Evolutionary conservation across 108 stramenopile genomes (phyloP), one percentile per base, ranked within the genome.

Genomic region (Craspedostauros australis): DNA sequence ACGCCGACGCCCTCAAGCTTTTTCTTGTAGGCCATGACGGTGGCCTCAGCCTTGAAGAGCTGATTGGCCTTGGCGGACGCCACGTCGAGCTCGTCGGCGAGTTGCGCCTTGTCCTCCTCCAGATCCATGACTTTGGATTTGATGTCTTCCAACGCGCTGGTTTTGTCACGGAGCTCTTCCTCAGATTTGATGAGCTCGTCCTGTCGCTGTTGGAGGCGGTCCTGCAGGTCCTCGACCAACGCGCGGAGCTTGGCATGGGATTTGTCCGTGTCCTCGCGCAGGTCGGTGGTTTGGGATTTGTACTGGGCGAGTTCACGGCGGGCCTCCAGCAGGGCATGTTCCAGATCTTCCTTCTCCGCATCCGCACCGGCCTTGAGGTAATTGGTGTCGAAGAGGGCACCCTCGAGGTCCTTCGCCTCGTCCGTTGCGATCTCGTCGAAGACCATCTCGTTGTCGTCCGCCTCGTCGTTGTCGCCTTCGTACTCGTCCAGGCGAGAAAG

Each of bases 81-180:
- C 45, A 87, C 81, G 50, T 91, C 90, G 46, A 91, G 56, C 29
- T 91, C 90, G 54, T 91, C 90, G 14, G 79, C 90, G 27, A 91
- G 69, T 27, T 81, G 72, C 26, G 83, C 79, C 50, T 72, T 84
- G 54, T 77, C 69, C 29, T 84, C 84, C 40, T 70, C 68, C 64
- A 82, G 57, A 29, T 85, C 84, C 32, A 47, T 60, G 26, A 85
- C 72, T 31, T 75, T 70, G 6, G 75, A 51, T 54, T 80, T 81
- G 11, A 65, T 61, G 41, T 83, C 84, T 24, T 88, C 82, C 12
- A 84, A 73, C 7, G 61, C 71, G 3, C 54, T 60, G 4, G 83
- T 82, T 0, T 75, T 62, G 38, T 69, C 75, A 43, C 54, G 53
- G 24, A 79, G 43, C 20, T 80, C 72, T 54, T 87, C 80, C 53